Conservation (phyloP, 2,329 filamentous ascomycete genomes). For the Rhynchosporium graminicola region DNA sequence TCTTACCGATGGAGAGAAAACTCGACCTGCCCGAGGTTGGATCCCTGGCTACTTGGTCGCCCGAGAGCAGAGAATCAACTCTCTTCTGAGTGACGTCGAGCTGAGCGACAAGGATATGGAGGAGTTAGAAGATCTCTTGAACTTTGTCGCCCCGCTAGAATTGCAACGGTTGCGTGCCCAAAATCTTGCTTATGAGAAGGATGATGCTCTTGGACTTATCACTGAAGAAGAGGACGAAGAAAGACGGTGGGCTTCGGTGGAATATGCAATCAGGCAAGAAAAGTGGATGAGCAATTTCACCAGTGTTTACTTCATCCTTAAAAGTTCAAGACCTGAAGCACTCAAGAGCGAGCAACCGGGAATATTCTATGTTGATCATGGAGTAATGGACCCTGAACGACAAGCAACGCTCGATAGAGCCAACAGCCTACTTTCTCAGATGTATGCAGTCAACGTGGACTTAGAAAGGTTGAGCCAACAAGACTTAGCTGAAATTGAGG, state of each 20-base stretch:
- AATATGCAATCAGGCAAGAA: background rate
- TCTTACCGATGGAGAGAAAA: background rate
- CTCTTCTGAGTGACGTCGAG: slow-evolving; percentile 8
- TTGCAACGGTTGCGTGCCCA: slow-evolving; percentile 5
- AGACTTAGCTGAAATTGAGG: slow-evolving; percentile 3
- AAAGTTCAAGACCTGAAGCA: background rate
- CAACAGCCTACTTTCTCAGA: slow-evolving; percentile 2
- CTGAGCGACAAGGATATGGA: background rate
- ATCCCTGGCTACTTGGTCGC: slow-evolving; percentile 19
- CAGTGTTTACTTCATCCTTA: slow-evolving; percentile 20
- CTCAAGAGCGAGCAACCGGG: slow-evolving; percentile 16
- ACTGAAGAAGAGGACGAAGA: background rate
- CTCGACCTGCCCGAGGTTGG: slow-evolving; percentile 19
- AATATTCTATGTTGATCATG: slow-evolving; percentile 23
- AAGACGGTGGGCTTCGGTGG: background rate
- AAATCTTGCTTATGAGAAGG: slow-evolving; percentile 4
- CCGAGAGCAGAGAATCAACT: slow-evolving; percentile 23
- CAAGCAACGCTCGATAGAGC: slow-evolving; percentile 1
- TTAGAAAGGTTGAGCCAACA: background rate
- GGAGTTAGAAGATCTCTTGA: slow-evolving; percentile 14
- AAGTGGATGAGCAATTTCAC: slow-evolving; percentile 4
- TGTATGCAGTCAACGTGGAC: background rate
- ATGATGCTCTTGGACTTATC: background rate
- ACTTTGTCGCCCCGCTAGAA: slow-evolving; percentile 11
- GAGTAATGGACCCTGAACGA: slow-evolving; percentile 4